Evolutionary conservation across 2,329 filamentous ascomycete species (phyloP).

Genomic region (Fusarium gaditjirri): DNA sequence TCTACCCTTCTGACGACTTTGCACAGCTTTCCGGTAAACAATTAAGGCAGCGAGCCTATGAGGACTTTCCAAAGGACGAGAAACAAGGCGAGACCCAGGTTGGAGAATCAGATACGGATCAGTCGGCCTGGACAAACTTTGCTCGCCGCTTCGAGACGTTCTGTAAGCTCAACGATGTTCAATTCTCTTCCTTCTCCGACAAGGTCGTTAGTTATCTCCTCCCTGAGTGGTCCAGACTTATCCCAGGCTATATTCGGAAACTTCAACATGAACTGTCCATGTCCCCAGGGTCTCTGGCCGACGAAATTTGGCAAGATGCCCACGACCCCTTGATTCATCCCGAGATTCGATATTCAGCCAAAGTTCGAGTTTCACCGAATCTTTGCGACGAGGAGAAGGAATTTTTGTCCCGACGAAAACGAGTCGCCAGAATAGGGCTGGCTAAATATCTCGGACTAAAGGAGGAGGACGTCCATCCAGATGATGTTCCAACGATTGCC

Average conservation of each 20-base stretch:
- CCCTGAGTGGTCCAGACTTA: constrained; percentile 81
- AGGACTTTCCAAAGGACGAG: constrained; percentile 9
- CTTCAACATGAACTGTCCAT: constrained; percentile 89
- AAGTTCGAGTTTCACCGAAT: constrained; percentile 82
- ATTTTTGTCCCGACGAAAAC: constrained; percentile 76
- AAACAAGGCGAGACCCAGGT: constrained; percentile 34
- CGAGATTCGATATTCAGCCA: constrained; percentile 84
- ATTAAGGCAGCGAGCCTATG: constrained; percentile 6
- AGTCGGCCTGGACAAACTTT: constrained; percentile 61
- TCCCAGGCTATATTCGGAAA: constrained; percentile 83
- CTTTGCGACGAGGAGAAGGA: constrained; percentile 85
- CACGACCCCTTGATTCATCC: constrained; percentile 86
- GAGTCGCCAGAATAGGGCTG: constrained; percentile 76
- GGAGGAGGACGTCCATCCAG: constrained; percentile 85
- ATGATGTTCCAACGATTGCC: constrained; percentile 92
- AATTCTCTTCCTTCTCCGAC: constrained; percentile 66
- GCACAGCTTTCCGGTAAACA: constrained; percentile 47
- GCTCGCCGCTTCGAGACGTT: constrained; percentile 62
- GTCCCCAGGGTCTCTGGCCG: constrained; percentile 86
- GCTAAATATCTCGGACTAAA: constrained; percentile 83
- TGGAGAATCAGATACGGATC: constrained; percentile 37
- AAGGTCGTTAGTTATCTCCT: constrained; percentile 76
- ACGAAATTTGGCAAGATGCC: constrained; percentile 93
- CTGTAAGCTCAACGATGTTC: constrained; percentile 62
- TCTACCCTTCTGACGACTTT: constrained; percentile 58